Conservation (phyloP, 306 rosid genomes). For the Inga laurina region DNA sequence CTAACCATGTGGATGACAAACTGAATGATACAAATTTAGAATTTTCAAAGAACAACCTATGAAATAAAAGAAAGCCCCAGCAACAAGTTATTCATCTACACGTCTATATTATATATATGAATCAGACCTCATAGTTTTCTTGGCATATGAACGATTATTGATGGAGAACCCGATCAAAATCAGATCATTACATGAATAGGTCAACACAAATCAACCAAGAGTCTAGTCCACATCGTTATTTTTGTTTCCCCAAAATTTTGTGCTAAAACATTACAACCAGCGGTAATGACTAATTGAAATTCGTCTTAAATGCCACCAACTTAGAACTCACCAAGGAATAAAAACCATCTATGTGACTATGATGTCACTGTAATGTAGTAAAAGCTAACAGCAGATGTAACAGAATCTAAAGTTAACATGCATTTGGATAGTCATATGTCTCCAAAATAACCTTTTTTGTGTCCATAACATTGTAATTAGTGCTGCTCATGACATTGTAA, state of each 20-base stretch:
- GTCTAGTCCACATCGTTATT: neutral
- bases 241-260: slow-evolving; percentile 3
- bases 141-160: neutral
- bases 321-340: neutral
- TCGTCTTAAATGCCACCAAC: neutral
- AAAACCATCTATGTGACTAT: neutral
- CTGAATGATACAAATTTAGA: neutral
- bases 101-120: no score
- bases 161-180: neutral
- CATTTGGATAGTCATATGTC: slow-evolving; percentile 13
- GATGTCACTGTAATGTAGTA: neutral
- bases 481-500: slow-evolving; percentile 1
- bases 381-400: neutral
- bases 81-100: no score
- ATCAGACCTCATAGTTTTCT: no score
- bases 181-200: neutral
- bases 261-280: slow-evolving; percentile 4
- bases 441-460: slow-evolving; percentile 6
- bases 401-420: neutral
- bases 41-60: neutral
- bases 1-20: neutral
- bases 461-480: neutral
- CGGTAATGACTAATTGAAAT: neutral
- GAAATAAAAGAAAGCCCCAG: neutral
- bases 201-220: neutral